Evolutionary conservation across 1,284 basidiomycete genomes (phyloP).

Genomic region (Boletus mariae): DNA sequence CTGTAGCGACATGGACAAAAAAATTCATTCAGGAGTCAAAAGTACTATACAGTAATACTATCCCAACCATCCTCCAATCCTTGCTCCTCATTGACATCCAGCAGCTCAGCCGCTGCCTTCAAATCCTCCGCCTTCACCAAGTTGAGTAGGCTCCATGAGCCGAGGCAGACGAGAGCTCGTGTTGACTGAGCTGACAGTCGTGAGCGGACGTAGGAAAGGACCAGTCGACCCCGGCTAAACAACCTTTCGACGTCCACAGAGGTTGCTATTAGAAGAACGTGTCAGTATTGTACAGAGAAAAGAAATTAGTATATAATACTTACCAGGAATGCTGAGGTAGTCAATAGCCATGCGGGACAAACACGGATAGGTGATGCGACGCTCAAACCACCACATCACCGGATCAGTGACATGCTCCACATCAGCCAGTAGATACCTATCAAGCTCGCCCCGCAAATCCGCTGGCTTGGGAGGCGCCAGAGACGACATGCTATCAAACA

Average conservation of each 20-base stretch:
- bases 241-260: constrained; percentile 25
- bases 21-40: neutral
- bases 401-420: neutral
- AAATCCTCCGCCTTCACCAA: too few relatives aligned
- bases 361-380: neutral
- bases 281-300: neutral
- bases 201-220: constrained; percentile 18
- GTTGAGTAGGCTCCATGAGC: neutral
- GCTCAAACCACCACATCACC: neutral
- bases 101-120: too few relatives aligned
- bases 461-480: neutral
- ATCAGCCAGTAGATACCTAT: neutral
- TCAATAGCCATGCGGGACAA: neutral
- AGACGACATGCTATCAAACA: neutral
- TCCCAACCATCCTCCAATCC: too few relatives aligned
- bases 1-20: too few relatives aligned
- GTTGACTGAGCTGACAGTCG: constrained; percentile 19
- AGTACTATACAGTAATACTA: constrained; percentile 1
- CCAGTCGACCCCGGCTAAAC: constrained; percentile 10
- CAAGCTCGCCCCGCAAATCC: neutral
- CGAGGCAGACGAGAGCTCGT: constrained; percentile 23
- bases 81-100: too few relatives aligned
- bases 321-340: constrained; percentile 1
- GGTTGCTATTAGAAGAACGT: constrained; percentile 15
- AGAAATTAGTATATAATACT: too few relatives aligned